phyloP scores from a whole-genome alignment of 2,329 filamentous ascomycete species.

The Metarhizium sp. region DNA sequence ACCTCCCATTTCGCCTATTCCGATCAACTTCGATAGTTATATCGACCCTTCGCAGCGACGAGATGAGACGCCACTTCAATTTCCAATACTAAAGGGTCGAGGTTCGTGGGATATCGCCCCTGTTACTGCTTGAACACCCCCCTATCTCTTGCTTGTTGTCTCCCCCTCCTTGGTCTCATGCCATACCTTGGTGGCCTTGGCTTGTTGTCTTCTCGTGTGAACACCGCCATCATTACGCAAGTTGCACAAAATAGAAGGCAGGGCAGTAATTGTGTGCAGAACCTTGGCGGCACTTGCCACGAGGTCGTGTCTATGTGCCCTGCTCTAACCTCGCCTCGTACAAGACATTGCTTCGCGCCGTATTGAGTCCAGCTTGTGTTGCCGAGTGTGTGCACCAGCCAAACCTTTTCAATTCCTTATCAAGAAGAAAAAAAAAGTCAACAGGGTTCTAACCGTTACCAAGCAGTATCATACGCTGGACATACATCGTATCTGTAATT shows the following conservation, averaged over 20 bases:
- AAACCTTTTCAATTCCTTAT: not conserved
- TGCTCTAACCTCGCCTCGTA: not conserved
- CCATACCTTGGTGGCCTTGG: not conserved
- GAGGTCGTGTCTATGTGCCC: not conserved
- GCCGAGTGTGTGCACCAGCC: not conserved
- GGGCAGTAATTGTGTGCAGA: not conserved
- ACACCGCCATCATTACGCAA: not conserved
- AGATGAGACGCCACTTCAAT: conserved; percentile 3
- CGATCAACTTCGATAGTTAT: not conserved
- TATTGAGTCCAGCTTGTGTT: not conserved
- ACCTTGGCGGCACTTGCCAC: not conserved
- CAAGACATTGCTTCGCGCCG: not conserved
- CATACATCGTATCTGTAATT: not conserved
- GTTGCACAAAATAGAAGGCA: not conserved
- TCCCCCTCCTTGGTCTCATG: not conserved
- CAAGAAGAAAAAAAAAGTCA: not conserved
- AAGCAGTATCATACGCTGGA: not conserved
- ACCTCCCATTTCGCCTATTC: not conserved
- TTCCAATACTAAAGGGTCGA: not conserved
- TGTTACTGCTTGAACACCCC: not conserved
- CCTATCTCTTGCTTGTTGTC: not conserved
- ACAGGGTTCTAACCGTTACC: not conserved
- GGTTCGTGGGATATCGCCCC: conserved; percentile 1
- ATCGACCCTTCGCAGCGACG: not conserved
- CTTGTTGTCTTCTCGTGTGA: not conserved